phyloP scores from a whole-genome alignment of 495 filamentous ascomycete species.

The Penicillium canescens region DNA sequence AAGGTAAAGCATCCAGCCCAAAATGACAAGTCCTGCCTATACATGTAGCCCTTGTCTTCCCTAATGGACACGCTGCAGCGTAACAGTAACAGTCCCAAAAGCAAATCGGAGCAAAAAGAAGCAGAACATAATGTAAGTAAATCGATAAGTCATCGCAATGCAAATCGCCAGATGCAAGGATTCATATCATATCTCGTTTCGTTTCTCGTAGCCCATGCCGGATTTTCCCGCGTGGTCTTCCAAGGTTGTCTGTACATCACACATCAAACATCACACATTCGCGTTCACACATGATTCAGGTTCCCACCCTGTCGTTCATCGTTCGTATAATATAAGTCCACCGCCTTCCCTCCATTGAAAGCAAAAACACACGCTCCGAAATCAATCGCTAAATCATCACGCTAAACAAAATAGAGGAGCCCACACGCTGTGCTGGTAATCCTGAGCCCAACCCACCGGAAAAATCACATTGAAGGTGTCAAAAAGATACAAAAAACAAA shows the following conservation, averaged over 20 bases:
- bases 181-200: conserved; percentile 10
- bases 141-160: conserved; percentile 1
- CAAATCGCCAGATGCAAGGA: conserved; percentile 5
- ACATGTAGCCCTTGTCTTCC: background rate
- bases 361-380: conserved; percentile 7
- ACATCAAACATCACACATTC: background rate
- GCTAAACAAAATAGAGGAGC: conserved; percentile 1
- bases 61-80: background rate
- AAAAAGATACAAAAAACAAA: conserved; percentile 3
- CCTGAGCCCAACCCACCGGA: background rate
- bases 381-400: conserved; percentile 11
- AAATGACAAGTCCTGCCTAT: background rate
- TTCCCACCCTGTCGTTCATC: conserved; percentile 3
- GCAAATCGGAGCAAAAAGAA: no score
- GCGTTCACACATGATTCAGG: conserved; percentile 3
- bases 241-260: conserved; percentile 1
- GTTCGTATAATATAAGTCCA: conserved; percentile 1
- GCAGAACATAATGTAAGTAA: background rate
- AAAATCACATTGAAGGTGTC: background rate
- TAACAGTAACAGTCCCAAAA: background rate
- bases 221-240: background rate
- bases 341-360: background rate
- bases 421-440: background rate
- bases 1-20: conserved; percentile 1
- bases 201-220: conserved; percentile 5